Evolutionary conservation across 2,329 filamentous ascomycete genomes (phyloP).

Genomic region (Aspergillus unguis): DNA sequence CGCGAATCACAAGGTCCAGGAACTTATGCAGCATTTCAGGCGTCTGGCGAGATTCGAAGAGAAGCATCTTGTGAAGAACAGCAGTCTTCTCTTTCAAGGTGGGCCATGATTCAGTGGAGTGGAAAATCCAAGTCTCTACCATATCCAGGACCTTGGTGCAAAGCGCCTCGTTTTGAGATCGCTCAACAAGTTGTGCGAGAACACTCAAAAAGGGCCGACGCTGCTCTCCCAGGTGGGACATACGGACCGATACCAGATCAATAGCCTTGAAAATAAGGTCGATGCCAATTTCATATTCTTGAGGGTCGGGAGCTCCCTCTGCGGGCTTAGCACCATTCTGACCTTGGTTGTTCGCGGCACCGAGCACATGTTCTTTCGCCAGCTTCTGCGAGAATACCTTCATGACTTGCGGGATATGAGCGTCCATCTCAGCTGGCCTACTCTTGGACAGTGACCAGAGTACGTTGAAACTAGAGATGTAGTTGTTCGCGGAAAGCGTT

Average conservation of each 20-base stretch:
- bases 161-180: slow-evolving; percentile 79
- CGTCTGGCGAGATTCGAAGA: slow-evolving; percentile 83
- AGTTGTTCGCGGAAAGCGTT: slow-evolving; percentile 74
- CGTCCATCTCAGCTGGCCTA: slow-evolving; percentile 81
- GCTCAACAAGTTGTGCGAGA: slow-evolving; percentile 89
- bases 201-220: slow-evolving; percentile 92
- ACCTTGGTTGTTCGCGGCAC: slow-evolving; percentile 57
- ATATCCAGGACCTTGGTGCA: slow-evolving; percentile 92
- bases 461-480: slow-evolving; percentile 86
- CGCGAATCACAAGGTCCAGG: slow-evolving; percentile 90
- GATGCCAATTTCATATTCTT: slow-evolving; percentile 85
- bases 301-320: slow-evolving; percentile 56
- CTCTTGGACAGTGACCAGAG: slow-evolving; percentile 86
- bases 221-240: slow-evolving; percentile 89
- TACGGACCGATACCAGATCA: slow-evolving; percentile 84
- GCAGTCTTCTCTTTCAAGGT: slow-evolving; percentile 99
- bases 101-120: slow-evolving; percentile 89
- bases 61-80: slow-evolving; percentile 97
- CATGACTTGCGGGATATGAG: slow-evolving; percentile 84
- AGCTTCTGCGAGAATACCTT: slow-evolving; percentile 90
- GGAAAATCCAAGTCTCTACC: slow-evolving; percentile 95
- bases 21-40: slow-evolving; percentile 86
- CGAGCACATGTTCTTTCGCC: slow-evolving; percentile 83
- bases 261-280: slow-evolving; percentile 92
- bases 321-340: slow-evolving; percentile 37